Percentiles rank a stretch among this genome's conserved stretches.
Conservation (phyloP, 169 alveolate genomes). For the Besnoitia besnoiti region DNA sequence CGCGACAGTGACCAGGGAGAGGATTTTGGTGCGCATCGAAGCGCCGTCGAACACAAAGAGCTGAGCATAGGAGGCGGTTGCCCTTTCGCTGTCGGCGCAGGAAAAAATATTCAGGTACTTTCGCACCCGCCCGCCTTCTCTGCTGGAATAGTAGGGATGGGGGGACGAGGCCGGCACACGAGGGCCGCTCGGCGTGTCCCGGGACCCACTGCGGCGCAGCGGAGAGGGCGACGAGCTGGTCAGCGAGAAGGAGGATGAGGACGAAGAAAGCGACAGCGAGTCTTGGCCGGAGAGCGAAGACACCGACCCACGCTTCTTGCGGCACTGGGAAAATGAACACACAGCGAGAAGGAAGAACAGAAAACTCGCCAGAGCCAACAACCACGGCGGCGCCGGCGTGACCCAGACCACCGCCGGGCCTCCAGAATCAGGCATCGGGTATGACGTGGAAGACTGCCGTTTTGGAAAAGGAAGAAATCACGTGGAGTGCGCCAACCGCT, state of each 20-base stretch:
- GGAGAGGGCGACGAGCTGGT: not conserved
- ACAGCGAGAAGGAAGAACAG: not conserved
- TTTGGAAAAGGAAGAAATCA: too few relatives aligned
- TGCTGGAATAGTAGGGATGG: not conserved
- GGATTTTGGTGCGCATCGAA: not conserved
- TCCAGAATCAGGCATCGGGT: not conserved
- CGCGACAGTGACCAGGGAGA: constrained; percentile 7
- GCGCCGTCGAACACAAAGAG: constrained; percentile 18
- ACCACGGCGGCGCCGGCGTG: constrained; percentile 20
- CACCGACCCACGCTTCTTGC: not conserved
- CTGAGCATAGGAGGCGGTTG: not conserved
- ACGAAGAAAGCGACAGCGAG: not conserved
- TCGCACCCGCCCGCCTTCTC: not conserved
- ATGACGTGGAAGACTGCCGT: too few relatives aligned
- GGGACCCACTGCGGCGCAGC: too few relatives aligned
- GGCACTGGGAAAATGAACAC: not conserved
- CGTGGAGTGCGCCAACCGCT: too few relatives aligned
- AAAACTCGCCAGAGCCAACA: not conserved
- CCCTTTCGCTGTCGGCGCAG: not conserved
- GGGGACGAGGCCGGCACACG: not conserved
- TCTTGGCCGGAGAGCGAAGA: not conserved
- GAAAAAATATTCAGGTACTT: not conserved
- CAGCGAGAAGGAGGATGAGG: not conserved
- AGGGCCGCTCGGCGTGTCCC: not conserved
- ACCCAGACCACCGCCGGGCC: not conserved